Base-by-base conservation (phyloP, 768 basidiomycete genomes). In the Termitomyces sp. region DNA sequence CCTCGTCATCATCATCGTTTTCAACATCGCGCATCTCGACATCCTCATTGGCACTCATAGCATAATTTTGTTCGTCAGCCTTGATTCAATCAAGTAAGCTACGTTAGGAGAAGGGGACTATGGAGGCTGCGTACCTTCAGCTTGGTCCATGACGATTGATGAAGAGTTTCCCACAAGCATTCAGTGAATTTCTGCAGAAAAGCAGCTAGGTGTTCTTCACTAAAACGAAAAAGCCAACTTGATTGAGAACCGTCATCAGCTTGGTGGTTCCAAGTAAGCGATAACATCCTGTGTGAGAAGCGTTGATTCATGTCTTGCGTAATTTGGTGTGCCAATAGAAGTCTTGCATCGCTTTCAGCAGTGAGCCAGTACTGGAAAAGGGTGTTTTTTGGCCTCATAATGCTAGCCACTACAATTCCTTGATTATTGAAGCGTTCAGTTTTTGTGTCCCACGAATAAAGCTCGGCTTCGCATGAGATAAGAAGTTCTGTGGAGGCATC, bases 221-320 rank as follows among this genome's bases (percentile, higher is more conserved):
- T 61, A 65, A 97, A 94, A 57, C 84, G 79, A 60, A 98, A 79
- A 24, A 92, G 84, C 93, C 94, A 98, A 55, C 92, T 90, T 63
- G 78, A 82, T 61, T 84, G 80, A 24, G 71, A 71, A 29, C 78
- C 78, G 31, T 75, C 71, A n/a, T 78, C 78, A 41, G 76, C 76
- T 42, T 80, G 67, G 68, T 92, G 79, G 62, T 94, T 96, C 91
- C 97, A 98, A 31, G 94, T 95, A 64, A 98, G 79, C 4, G 94
- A 90, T 47, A 71, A 68, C 68, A 84, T 79, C 57, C 79, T 81
- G 32, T 71, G 69, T 6, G 86, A 80, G 79, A 82, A 87, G 36
- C 80, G 79, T 64, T 85, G 85, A 63, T 90, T 92, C 84, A 90
- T 87, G 39, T 87, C 80, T 5, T 82, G 74, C 22, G 76, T 69